Evolutionary conservation across 139 green algal species (phyloP), one percentile per base, ranked within the genome.

Genomic region (Micractinium sp.): DNA sequence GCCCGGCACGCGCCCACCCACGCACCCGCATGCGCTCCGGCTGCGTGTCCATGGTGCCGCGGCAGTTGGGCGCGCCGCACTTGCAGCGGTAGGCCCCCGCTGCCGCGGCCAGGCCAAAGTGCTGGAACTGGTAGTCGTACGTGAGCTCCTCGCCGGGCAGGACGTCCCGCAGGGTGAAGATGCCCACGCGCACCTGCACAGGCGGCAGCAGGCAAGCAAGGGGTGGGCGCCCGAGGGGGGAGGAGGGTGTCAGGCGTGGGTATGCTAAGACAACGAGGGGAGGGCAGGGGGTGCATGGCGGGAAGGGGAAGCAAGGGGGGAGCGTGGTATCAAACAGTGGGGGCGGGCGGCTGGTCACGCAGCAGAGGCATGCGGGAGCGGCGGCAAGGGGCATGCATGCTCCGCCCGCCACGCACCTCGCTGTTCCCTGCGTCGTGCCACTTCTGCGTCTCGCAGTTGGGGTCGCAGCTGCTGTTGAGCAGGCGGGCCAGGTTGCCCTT

Each of bases 401-500:
- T 63, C 19, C 47, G 47, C 33, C 35, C 31, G 9, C 73, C 36
- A n/a, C 81, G 60, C 41, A 90, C 76, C 88, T 95, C 92, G 63
- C 93, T 91, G 25, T 90, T 96, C 29, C 80, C 89, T 20, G 93
- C 93, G 75, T 95, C 95, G 87, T 90, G 94, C 96, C 96, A 98
- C 89, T 98, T 98, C 86, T 98, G 88, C 14, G 94, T 97, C 92
- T 97, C 94, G 90, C 96, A 98, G 90, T 98, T 98, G 53, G 96
- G 96, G 29, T 96, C 95, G 90, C 96, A 98, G 88, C 92, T 96
- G 90, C 89, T 95, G 94, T 98, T 98, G 75, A 98, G 92, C 77
- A 98, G 91, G 47, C 96, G 94, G 3, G 95, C 95, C 25, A 95
- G 31, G 90, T 95, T 98, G 86, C 96, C 96, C 83, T 96, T 96